A percentile compares a stretch with the other conserved stretches of the same genome.
Evolutionary conservation across 257 asterid genomes (phyloP).

Genomic region (Ligustrum vulgare): DNA sequence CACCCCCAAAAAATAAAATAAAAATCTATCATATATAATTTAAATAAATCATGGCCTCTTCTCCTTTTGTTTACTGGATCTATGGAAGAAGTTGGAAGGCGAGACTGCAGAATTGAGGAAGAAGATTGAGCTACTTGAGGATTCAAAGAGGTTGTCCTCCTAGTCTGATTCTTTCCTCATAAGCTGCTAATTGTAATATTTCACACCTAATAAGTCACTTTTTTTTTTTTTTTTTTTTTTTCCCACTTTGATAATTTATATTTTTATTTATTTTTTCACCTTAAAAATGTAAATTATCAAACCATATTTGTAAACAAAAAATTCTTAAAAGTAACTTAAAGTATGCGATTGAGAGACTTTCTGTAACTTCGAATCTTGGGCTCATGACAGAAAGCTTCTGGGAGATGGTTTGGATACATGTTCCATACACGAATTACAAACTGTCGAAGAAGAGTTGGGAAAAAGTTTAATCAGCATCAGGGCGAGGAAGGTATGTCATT

Average conservation of each 20-base stretch:
- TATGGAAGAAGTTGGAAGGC: slow-evolving; percentile 38
- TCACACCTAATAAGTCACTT: background rate
- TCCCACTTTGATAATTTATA: no score
- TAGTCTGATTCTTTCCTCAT: background rate
- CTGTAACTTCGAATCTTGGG: background rate
- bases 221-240: no score
- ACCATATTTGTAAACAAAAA: no score
- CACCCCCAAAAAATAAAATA: no score
- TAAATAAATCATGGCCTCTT: background rate
- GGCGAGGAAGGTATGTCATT: slow-evolving; percentile 46
- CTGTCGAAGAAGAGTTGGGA: slow-evolving; percentile 45
- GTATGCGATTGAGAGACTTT: background rate
- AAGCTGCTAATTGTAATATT: background rate
- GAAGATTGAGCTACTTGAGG: slow-evolving; percentile 47
- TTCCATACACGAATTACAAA: slow-evolving; percentile 39
- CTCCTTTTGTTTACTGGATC: background rate
- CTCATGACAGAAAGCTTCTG: slow-evolving; percentile 41
- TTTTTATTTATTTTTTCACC: no score
- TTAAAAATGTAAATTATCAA: no score
- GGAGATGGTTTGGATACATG: slow-evolving; percentile 46
- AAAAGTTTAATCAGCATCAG: slow-evolving; percentile 46
- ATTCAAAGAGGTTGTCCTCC: slow-evolving; percentile 41
- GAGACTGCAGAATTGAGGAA: slow-evolving; percentile 30
- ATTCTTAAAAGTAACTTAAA: no score
- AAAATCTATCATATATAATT: background rate